Conservation (phyloP, 352 stramenopile genomes). For the Blastocystis sp. region DNA sequence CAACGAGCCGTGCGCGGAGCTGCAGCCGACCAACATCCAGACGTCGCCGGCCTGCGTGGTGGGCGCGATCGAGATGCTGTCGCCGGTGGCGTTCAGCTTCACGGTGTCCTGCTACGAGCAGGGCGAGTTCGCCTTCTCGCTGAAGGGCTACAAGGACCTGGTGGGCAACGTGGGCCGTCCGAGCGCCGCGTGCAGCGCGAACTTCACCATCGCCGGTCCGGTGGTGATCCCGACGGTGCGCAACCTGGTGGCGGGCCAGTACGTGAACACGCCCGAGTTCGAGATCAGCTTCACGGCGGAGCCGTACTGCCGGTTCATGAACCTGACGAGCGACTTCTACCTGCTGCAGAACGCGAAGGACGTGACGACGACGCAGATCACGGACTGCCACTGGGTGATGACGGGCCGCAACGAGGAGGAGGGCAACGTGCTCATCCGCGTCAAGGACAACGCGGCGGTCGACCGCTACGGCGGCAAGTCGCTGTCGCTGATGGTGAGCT, state of each 20-base stretch:
- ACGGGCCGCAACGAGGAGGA: constrained; percentile 22
- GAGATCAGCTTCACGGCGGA: constrained; percentile 5
- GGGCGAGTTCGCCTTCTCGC: neutral
- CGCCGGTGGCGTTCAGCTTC: neutral
- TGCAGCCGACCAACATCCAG: neutral
- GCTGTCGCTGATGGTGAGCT: neutral
- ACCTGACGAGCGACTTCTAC: neutral
- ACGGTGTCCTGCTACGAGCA: neutral
- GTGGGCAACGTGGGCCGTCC: constrained; percentile 22
- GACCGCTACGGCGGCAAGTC: constrained; percentile 47
- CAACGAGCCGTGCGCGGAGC: constrained; percentile 13
- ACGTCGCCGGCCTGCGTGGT: constrained; percentile 2
- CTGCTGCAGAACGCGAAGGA: constrained; percentile 42
- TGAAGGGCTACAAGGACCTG: constrained; percentile 14
- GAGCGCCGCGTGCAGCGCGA: neutral
- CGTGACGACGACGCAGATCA: neutral
- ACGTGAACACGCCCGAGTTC: constrained; percentile 52
- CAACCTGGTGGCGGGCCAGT: constrained; percentile 14
- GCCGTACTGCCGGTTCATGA: constrained; percentile 19
- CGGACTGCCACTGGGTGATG: constrained; percentile 27
- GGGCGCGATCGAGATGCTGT: neutral
- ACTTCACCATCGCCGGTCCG: constrained; percentile 41
- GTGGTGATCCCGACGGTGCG: neutral
- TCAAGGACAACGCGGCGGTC: constrained; percentile 14
- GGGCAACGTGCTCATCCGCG: constrained; percentile 32